Conservation (phyloP, 2,329 filamentous ascomycete species). For the Epichloe bromicola region DNA sequence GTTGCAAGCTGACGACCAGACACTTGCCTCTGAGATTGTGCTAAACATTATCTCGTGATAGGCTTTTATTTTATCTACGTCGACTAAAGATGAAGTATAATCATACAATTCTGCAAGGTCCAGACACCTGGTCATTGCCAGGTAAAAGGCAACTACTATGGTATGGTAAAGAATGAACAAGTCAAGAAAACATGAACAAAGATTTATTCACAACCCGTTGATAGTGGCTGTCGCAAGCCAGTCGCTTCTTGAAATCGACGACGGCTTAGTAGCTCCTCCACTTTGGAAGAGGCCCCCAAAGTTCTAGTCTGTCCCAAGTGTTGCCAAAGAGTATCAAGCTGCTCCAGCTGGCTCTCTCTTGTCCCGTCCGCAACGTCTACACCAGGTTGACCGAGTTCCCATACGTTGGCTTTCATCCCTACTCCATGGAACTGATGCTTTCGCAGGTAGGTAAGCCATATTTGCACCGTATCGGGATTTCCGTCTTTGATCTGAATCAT, state of each 20-base stretch:
- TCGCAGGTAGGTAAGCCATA: conserved; percentile 84
- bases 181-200: neutral
- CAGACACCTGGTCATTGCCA: neutral
- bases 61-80: no score
- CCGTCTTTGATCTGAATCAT: conserved; percentile 90
- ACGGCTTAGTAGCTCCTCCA: conserved; percentile 42
- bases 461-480: conserved; percentile 72
- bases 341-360: conserved; percentile 12
- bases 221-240: conserved; percentile 14
- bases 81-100: no score
- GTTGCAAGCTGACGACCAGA: no score
- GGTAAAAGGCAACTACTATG: neutral
- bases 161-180: neutral
- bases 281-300: conserved; percentile 37
- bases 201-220: neutral
- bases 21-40: no score
- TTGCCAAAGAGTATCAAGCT: conserved; percentile 39
- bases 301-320: conserved; percentile 41
- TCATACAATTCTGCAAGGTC: neutral
- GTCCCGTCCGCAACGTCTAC: conserved; percentile 14
- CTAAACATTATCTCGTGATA: no score
- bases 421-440: conserved; percentile 94
- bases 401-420: conserved; percentile 97
- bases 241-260: conserved; percentile 32
- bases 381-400: conserved; percentile 69